Evolutionary conservation across 768 basidiomycete genomes (phyloP).

Genomic region (Serendipita indica): DNA sequence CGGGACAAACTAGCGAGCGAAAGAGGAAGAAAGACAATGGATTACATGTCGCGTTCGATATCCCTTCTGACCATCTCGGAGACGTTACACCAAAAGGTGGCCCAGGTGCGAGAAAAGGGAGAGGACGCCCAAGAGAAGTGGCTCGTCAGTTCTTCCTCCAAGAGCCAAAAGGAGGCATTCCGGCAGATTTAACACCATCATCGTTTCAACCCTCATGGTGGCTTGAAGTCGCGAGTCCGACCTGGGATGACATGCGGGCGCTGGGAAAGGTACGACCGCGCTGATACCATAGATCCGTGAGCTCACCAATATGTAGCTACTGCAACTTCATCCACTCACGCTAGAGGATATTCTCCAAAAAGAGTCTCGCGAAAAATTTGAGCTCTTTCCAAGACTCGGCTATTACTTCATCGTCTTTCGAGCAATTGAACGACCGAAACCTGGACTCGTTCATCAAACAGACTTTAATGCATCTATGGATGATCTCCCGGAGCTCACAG

Average conservation of each 20-base stretch:
- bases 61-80: neutral
- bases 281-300: neutral
- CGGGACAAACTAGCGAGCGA: neutral
- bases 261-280: constrained; percentile 53
- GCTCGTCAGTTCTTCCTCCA: neutral
- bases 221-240: constrained; percentile 76
- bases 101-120: neutral
- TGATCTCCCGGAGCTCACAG: constrained; percentile 20
- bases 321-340: constrained; percentile 83
- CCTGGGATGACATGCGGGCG: constrained; percentile 73
- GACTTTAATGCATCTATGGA: constrained; percentile 20
- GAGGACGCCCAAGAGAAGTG: neutral
- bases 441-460: constrained; percentile 4
- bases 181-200: constrained; percentile 14
- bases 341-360: constrained; percentile 86
- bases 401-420: constrained; percentile 87
- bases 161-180: neutral
- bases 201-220: constrained; percentile 49
- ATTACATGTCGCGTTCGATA: neutral
- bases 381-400: constrained; percentile 71
- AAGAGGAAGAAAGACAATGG: neutral
- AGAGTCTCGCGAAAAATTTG: constrained; percentile 85
- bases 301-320: constrained; percentile 31
- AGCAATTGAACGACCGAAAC: constrained; percentile 46
- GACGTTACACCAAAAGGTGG: neutral